phyloP scores from a whole-genome alignment of 805 yeast genomes.

The Saccharomycopsis sp. region DNA sequence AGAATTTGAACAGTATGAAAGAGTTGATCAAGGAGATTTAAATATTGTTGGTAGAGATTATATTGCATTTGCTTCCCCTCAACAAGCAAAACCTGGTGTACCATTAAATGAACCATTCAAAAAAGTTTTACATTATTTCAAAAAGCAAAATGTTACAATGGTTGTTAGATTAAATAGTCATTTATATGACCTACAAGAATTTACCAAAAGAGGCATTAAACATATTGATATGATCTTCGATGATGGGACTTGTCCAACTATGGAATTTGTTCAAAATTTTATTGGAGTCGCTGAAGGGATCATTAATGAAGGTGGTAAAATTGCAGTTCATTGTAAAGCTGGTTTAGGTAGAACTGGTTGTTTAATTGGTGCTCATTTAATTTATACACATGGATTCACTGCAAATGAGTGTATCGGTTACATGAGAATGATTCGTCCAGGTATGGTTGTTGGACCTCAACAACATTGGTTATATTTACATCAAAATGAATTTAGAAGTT shows the following conservation, averaged over 20 bases:
- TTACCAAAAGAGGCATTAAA: constrained; percentile 73
- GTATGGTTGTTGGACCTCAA: constrained; percentile 99
- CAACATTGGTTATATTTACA: constrained; percentile 98
- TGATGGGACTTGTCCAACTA: constrained; percentile 96
- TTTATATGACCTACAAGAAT: constrained; percentile 77
- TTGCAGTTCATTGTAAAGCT: constrained; percentile 99
- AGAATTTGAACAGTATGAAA: constrained; percentile 88
- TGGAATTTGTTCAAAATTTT: constrained; percentile 87
- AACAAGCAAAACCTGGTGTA: constrained; percentile 49
- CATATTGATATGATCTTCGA: constrained; percentile 96
- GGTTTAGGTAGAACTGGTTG: constrained; percentile 98
- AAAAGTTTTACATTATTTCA: constrained; percentile 75
- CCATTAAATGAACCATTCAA: constrained; percentile 66
- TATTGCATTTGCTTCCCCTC: constrained; percentile 97
- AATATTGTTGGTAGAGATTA: constrained; percentile 88
- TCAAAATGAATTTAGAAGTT: constrained; percentile 92
- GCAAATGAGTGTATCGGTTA: constrained; percentile 96
- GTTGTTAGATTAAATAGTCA: constrained; percentile 92
- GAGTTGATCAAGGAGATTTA: constrained; percentile 96
- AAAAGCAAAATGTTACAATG: constrained; percentile 65
- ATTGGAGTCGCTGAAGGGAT: constrained; percentile 93
- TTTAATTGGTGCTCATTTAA: constrained; percentile 92
- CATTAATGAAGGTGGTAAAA: constrained; percentile 78
- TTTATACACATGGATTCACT: constrained; percentile 93
- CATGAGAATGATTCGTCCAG: constrained; percentile 94